Percentiles rank a stretch among this genome's conserved stretches.
Conservation (phyloP, 164 flowering plant genomes). For the Aristolochia contorta region DNA sequence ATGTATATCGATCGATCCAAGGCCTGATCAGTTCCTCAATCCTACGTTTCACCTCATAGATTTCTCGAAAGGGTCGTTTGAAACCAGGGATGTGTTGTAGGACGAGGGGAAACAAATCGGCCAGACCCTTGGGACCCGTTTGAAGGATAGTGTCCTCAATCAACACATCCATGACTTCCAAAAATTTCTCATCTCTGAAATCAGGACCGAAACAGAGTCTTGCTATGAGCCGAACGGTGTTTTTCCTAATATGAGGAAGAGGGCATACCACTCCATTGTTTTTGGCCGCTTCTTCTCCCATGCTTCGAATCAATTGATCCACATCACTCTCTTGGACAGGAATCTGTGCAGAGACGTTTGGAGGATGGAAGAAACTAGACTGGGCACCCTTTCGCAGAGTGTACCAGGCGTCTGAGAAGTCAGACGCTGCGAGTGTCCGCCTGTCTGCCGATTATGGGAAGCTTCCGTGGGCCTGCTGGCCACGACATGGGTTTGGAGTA, state of each 20-base stretch:
- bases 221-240: neutral
- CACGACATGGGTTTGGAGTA: too few relatives aligned
- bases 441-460: too few relatives aligned
- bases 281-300: constrained; percentile 6
- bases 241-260: constrained; percentile 1
- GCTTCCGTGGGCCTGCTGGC: neutral
- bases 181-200: constrained; percentile 1
- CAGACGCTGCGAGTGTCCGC: constrained; percentile 7
- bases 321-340: constrained; percentile 10
- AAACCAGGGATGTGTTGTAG: constrained; percentile 6
- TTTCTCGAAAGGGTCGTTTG: constrained; percentile 1
- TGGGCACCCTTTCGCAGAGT: constrained; percentile 11
- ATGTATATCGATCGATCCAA: neutral
- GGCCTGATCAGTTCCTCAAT: constrained; percentile 7
- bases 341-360: constrained; percentile 5
- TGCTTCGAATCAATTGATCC: neutral
- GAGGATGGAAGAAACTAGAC: constrained; percentile 1
- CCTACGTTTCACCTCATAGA: constrained; percentile 2
- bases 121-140: constrained; percentile 1
- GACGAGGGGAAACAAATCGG: constrained; percentile 2
- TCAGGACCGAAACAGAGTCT: constrained; percentile 7
- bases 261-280: constrained; percentile 12
- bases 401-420: constrained; percentile 7
- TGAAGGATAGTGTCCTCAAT: constrained; percentile 5
- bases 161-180: constrained; percentile 2